Evolutionary conservation across 2,329 filamentous ascomycete genomes (phyloP), one percentile per base, ranked within the genome.

Genomic region (Cladosporium oxysporum): DNA sequence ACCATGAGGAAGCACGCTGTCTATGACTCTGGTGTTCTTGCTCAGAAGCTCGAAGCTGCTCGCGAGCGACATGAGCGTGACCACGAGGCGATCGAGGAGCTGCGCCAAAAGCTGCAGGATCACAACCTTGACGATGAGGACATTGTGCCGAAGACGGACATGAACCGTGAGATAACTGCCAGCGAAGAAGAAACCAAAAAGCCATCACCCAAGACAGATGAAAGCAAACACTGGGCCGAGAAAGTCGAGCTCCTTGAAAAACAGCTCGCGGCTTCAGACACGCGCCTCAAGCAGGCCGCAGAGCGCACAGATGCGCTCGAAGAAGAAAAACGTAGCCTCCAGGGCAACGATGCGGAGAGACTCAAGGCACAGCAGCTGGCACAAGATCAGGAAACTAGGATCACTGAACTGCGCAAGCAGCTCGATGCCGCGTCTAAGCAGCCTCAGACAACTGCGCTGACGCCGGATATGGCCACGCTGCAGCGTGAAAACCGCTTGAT

Each of bases 401-500:
- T 76, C 26, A 69, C 67, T 5, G 69, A 71, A 26, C 67, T 76
- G 23, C 69, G 74, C n/a, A 68, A 70, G n/a, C 66, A 76, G 58
- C 62, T 75, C 23, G 75, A 76, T 35, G 58, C 58, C 16, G 58
- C 69, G n/a, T 57, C 66, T 37, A 71, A 69, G 65, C 65, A 62
- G 44, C 67, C 66, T n/a, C 68, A 66, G 21, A 64, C 70, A 55
- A 55, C 66, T 11, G 55, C 66, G 57, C 26, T 33, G 1, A 67
- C 74, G 28, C 71, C 76, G 63, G 81, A 84, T 71, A 85, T 91
- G 73, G 87, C 87, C 70, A 91, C 89, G 71, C 84, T 96, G 66
- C 86, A 90, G 76, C 87, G 90, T 71, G 92, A 96, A 78, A 92
- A 92, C 76, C 85, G 85, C 47, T 84, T 95, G 75, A 92, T 96